phyloP scores from a whole-genome alignment of 116 monocot species.

The Phalaenopsis hybrid region DNA sequence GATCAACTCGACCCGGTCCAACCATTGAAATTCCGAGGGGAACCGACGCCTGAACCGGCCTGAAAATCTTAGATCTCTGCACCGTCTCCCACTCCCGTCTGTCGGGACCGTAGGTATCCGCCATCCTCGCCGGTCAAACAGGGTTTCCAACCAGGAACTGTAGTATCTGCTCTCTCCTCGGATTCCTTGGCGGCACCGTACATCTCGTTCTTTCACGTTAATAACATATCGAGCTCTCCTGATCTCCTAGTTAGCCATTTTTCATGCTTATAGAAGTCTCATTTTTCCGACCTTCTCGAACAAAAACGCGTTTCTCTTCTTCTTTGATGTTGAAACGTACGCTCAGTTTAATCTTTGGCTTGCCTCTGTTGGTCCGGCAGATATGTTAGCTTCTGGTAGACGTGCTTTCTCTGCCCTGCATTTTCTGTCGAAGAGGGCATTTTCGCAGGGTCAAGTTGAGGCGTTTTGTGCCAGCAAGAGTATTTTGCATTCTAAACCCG shows the following conservation, averaged over 20 bases:
- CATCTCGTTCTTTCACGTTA: background rate
- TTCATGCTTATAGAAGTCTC: background rate
- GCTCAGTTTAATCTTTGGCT: background rate
- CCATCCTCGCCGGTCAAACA: no score
- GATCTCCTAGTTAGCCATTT: background rate
- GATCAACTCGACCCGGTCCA: no score
- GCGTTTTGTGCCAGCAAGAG: background rate
- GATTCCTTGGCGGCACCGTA: background rate
- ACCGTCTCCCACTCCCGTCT: background rate
- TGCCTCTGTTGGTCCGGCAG: background rate
- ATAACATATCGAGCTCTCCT: background rate
- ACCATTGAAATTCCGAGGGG: no score
- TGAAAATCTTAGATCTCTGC: no score
- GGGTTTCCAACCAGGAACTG: background rate
- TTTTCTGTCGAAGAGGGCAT: background rate
- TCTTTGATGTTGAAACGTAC: background rate
- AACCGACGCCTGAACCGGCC: no score
- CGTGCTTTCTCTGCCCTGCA: slow-evolving; percentile 4
- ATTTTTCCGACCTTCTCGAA: background rate
- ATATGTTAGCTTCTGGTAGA: background rate
- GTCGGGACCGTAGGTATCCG: background rate
- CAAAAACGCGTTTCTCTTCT: background rate
- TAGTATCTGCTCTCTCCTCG: background rate
- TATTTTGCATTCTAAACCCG: background rate
- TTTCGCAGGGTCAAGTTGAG: background rate